phyloP scores from a whole-genome alignment of 305 asterid genomes.

The Coffea humblotiana region DNA sequence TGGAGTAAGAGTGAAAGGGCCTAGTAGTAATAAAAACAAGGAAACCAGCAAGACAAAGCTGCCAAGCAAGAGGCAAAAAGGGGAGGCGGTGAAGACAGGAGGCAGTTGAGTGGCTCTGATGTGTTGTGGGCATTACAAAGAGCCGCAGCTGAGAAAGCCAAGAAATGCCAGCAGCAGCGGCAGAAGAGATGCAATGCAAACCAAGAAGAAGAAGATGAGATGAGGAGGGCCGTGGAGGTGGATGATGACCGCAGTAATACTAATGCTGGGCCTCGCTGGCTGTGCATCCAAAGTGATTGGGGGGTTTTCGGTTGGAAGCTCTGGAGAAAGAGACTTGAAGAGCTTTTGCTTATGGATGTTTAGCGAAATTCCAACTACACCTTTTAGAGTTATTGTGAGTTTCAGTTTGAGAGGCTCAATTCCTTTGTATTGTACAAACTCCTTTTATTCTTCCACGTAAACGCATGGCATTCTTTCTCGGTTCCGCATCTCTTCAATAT shows the following conservation, averaged over 20 bases:
- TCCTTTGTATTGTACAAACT: neutral
- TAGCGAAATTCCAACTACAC: neutral
- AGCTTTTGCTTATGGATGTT: constrained; percentile 13
- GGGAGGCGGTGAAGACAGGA: neutral
- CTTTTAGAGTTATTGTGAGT: neutral
- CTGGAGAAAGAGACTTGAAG: constrained; percentile 26
- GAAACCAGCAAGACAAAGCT: neutral
- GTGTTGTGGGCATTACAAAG: constrained; percentile 9
- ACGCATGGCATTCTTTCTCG: no score
- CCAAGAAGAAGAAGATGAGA: neutral
- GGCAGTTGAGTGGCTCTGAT: constrained; percentile 8
- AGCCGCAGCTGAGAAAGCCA: constrained; percentile 7
- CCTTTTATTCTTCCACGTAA: neutral
- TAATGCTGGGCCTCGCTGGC: neutral
- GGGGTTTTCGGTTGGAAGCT: constrained; percentile 23
- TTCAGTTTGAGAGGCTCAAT: neutral
- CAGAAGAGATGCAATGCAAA: neutral
- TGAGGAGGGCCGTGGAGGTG: neutral
- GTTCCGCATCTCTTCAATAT: no score
- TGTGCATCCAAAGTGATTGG: constrained; percentile 30
- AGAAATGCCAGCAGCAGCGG: neutral
- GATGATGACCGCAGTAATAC: neutral
- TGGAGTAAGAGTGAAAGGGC: neutral
- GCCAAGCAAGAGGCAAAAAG: neutral
- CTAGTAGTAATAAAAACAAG: neutral